Conservation (phyloP, 768 basidiomycete species). For the Baorangia bicolor region DNA sequence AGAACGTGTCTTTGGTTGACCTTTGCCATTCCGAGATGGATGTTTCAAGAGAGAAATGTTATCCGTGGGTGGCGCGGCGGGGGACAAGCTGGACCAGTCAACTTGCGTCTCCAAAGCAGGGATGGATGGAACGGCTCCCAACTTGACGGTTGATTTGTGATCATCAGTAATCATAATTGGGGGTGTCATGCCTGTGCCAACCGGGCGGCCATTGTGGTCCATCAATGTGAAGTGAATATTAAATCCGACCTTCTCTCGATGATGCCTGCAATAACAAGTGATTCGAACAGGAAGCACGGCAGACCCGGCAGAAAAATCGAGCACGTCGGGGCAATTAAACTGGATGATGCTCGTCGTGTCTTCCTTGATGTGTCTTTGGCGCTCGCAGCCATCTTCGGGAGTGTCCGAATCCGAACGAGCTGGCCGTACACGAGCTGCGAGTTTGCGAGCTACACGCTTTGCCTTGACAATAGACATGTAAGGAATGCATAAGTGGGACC, state of each 20-base stretch:
- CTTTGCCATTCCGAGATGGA: slow-evolving; percentile 43
- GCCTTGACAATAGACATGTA: slow-evolving; percentile 47
- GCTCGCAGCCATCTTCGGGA: slow-evolving; percentile 53
- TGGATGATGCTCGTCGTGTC: slow-evolving; percentile 86
- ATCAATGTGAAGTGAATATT: slow-evolving; percentile 85
- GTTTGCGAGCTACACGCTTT: slow-evolving; percentile 86
- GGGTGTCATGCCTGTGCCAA: slow-evolving; percentile 78
- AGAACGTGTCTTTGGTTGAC: slow-evolving; percentile 53
- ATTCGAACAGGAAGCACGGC: slow-evolving; percentile 90
- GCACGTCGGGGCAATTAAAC: slow-evolving; percentile 89
- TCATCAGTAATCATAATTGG: slow-evolving; percentile 99
- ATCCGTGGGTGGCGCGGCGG: slow-evolving; percentile 26
- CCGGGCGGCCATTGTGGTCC: slow-evolving; percentile 73
- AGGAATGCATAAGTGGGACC: slow-evolving; percentile 3
- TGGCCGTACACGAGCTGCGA: slow-evolving; percentile 81
- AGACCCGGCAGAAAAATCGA: slow-evolving; percentile 87
- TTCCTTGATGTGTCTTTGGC: slow-evolving; percentile 45
- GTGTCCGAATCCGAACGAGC: slow-evolving; percentile 75
- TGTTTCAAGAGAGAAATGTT: slow-evolving; percentile 47
- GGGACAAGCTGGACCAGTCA: slow-evolving; percentile 49
- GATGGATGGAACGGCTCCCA: slow-evolving; percentile 30
- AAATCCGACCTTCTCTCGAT: slow-evolving; percentile 95
- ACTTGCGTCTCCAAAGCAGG: slow-evolving; percentile 39
- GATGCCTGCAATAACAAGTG: slow-evolving; percentile 98
- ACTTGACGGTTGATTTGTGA: slow-evolving; percentile 74